Base-by-base conservation (phyloP, 108 stramenopile genomes). In the Nannochloropsis gaditana region DNA sequence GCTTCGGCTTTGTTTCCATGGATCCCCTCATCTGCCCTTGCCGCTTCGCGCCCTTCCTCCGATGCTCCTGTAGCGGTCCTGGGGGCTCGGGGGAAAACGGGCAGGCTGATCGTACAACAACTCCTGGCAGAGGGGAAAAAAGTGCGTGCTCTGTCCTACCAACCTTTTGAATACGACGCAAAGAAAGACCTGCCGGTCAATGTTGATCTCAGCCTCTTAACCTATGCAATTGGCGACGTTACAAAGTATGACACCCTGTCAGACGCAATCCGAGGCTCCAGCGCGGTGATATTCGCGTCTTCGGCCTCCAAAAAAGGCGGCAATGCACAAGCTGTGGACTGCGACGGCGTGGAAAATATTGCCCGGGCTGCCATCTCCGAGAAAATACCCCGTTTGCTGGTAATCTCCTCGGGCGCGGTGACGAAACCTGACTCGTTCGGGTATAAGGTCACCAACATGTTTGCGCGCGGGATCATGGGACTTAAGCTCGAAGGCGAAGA, bases 261-360 rank as follows among this genome's bases (percentile, higher is more conserved):
- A n/a, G n/a, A 43, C 21, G 93, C 92, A 5, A 82, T 90, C 31
- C 59, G 82, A 21, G 93, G 93, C 2, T 84, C 88, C 42, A 47
- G 91, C 9, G 94, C 93, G 15, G 94, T 96, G 1, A 93, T 96
- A 9, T 96, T 95, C 93, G 94, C 94, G 45, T 94, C 95, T 15
- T 93, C 92, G 42, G 94, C 94, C 2, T 91, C 91, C 82, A 93
- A 92, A 83, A 84, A 91, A 73, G 94, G 95, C 10, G 94, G 93
- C 15, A 93, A 90, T 5, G 92, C 94, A 2, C 89, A 89, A 21
- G 89, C 85, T 19, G 95, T 96, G 44, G 95, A 96, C 87, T 92
- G 92, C 85, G 79, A 86, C 44, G 95, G 95, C 10, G 79, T 94
- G 11, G 87, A 92, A 2, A 93, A 93, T 85, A 93, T 90, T 45